phyloP scores from a whole-genome alignment of 2,329 filamentous ascomycete species.

The Elsinoe arachidis region DNA sequence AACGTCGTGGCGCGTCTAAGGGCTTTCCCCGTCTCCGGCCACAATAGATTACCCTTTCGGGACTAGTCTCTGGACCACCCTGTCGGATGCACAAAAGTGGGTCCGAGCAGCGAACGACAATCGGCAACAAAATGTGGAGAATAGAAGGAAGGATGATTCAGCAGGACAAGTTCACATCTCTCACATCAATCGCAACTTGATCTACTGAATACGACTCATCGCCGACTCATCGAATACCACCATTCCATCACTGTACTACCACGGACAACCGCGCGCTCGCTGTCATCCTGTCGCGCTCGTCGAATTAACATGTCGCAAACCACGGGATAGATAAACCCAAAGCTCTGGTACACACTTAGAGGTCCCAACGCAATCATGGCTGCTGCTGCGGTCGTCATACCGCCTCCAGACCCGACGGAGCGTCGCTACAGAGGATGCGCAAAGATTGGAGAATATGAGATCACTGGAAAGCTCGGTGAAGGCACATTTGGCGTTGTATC shows the following conservation, averaged over 20 bases:
- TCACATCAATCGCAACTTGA: not conserved
- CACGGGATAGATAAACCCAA: not conserved
- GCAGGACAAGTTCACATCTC: not conserved
- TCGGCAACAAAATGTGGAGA: not conserved
- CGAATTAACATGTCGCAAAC: slow-evolving; percentile 2
- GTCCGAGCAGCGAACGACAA: not conserved
- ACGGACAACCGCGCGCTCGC: not conserved
- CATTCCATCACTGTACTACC: not conserved
- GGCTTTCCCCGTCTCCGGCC: not conserved
- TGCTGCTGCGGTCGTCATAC: not conserved
- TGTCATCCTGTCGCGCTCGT: not conserved
- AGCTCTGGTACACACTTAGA: not conserved
- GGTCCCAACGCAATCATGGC: slow-evolving; percentile 6
- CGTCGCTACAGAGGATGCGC: slow-evolving; percentile 74
- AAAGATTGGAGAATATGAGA: slow-evolving; percentile 68
- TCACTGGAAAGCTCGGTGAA: slow-evolving; percentile 74
- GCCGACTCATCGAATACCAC: not conserved
- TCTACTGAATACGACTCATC: not conserved
- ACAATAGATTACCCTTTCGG: not conserved
- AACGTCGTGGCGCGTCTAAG: not conserved
- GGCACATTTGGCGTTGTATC: slow-evolving; percentile 96
- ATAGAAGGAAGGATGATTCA: not conserved
- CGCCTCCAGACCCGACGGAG: slow-evolving; percentile 39
- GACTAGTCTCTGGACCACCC: not conserved
- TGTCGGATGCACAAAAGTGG: not conserved